Conservation (phyloP, 2,329 filamentous ascomycete species). For the Aspergillus floridensis region DNA sequence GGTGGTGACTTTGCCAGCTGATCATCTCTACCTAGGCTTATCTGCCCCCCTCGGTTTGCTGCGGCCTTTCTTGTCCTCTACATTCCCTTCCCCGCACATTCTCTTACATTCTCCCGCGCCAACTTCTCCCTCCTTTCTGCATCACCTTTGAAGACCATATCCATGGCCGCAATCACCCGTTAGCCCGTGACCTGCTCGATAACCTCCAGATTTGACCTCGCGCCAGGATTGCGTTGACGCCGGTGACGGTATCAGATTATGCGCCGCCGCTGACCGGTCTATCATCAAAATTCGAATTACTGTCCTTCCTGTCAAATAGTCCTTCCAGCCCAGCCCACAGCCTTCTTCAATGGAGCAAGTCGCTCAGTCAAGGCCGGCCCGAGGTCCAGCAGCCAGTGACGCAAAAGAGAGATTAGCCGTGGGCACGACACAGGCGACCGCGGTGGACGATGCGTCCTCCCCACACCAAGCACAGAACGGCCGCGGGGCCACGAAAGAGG, state of each 20-base stretch:
- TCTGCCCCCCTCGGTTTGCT: neutral
- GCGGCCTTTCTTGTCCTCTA: neutral
- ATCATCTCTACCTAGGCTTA: neutral
- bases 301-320: constrained; percentile 12
- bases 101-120: neutral
- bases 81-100: neutral
- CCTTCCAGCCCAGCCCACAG: constrained; percentile 19
- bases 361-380: constrained; percentile 24
- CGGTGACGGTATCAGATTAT: constrained; percentile 30
- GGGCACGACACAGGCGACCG: constrained; percentile 16
- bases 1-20: neutral
- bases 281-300: constrained; percentile 10
- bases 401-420: constrained; percentile 15
- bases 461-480: constrained; percentile 13
- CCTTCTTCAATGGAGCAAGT: constrained; percentile 32
- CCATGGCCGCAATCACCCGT: constrained; percentile 28
- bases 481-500: constrained; percentile 36
- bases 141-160: constrained; percentile 5
- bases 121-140: constrained; percentile 2
- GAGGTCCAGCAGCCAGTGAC: constrained; percentile 20
- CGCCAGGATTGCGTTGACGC: constrained; percentile 21
- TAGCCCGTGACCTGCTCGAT: constrained; percentile 28
- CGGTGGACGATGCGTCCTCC: constrained; percentile 16
- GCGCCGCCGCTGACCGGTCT: constrained; percentile 23
- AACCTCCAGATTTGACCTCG: constrained; percentile 14